Percentiles rank a stretch among this genome's conserved stretches.
phyloP scores from a whole-genome alignment of 306 rosid genomes.

The Prosopis cineraria region DNA sequence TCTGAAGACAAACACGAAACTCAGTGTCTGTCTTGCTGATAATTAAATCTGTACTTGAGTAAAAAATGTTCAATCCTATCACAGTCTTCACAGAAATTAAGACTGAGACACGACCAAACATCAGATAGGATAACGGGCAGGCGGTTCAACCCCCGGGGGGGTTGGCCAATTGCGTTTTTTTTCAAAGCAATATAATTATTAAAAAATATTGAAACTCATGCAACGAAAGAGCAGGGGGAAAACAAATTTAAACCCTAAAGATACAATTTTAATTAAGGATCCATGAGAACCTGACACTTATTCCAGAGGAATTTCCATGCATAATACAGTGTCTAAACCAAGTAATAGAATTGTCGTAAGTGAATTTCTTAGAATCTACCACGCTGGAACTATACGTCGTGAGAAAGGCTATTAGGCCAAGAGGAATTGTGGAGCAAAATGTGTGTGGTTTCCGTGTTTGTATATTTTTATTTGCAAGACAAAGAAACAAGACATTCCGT shows the following conservation, averaged over 20 bases:
- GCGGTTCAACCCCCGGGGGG: too few species aligned
- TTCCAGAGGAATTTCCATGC: neutral
- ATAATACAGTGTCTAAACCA: neutral
- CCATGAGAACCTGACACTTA: neutral
- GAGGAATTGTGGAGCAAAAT: neutral
- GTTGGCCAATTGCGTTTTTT: too few species aligned
- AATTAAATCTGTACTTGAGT: too few species aligned
- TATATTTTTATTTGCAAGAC: constrained; percentile 24
- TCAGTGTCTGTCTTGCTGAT: neutral
- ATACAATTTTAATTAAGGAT: neutral
- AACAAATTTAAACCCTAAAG: neutral
- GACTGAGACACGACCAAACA: too few species aligned
- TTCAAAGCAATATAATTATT: too few species aligned
- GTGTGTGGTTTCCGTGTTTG: constrained; percentile 12
- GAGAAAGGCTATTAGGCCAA: neutral
- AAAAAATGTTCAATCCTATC: too few species aligned
- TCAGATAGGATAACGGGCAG: too few species aligned
- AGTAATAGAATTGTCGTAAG: neutral
- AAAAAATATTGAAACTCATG: too few species aligned
- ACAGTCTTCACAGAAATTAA: too few species aligned
- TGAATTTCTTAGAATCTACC: too few species aligned
- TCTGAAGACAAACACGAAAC: neutral
- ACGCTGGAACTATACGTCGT: constrained; percentile 20
- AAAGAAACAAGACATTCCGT: neutral
- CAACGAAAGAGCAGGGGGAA: too few species aligned